Conservation (phyloP, 169 alveolate genomes). For the Theileria annulata region DNA sequence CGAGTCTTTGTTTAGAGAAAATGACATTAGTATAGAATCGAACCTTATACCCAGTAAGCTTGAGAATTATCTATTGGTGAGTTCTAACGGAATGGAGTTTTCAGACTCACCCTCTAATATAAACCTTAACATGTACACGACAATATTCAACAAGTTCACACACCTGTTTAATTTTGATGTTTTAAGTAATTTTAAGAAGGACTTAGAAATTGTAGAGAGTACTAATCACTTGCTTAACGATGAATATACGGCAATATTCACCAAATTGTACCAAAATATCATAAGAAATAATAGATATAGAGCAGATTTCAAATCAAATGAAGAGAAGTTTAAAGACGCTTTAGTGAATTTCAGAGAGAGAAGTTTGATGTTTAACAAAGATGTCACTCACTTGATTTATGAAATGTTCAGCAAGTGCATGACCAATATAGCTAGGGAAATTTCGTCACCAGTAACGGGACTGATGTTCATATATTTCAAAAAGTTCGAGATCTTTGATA, state of each 20-base stretch:
- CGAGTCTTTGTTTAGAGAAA: conserved; percentile 10
- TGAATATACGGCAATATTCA: neutral
- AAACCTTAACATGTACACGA: neutral
- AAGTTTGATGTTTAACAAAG: neutral
- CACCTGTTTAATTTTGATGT: conserved; percentile 3
- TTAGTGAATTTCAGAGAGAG: neutral
- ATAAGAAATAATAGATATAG: neutral
- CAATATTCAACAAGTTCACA: conserved; percentile 6
- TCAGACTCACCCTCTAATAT: neutral
- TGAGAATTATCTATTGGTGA: neutral
- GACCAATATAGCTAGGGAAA: neutral
- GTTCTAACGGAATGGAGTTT: conserved; percentile 9
- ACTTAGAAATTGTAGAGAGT: neutral
- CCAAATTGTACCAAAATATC: neutral
- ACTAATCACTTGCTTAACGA: neutral
- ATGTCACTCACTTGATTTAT: neutral
- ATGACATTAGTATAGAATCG: neutral
- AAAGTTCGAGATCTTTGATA: neutral
- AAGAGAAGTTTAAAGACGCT: neutral
- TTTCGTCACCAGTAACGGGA: neutral
- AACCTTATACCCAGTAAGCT: conserved; percentile 9
- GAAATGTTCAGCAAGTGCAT: conserved; percentile 5
- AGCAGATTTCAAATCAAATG: neutral
- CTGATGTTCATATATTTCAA: neutral
- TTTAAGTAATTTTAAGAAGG: neutral